Percentiles rank a stretch among this genome's conserved stretches.
Conservation (phyloP, 345 rosid genomes). For the Populus ilicifolia region DNA sequence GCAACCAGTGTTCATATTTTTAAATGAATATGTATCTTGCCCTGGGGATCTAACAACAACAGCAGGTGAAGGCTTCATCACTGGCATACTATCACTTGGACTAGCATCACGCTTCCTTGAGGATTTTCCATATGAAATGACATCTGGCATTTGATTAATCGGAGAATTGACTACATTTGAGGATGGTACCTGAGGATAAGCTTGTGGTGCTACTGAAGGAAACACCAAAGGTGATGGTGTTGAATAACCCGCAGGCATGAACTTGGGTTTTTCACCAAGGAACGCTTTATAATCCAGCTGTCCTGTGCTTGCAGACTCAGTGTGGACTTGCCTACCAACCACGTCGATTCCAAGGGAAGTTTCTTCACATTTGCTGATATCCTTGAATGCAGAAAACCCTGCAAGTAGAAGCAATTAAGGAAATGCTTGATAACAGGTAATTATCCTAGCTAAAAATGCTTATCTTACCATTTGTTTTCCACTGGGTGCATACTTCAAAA, state of each 20-base stretch:
- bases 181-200: slow-evolving; percentile 31
- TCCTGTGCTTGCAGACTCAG: slow-evolving; percentile 27
- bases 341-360: slow-evolving; percentile 25
- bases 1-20: slow-evolving; percentile 7
- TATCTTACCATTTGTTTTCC: neutral
- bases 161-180: slow-evolving; percentile 22
- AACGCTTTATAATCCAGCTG: slow-evolving; percentile 23
- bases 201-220: slow-evolving; percentile 32
- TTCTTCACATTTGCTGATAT: slow-evolving; percentile 32
- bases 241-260: slow-evolving; percentile 27
- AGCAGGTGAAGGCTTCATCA: slow-evolving; percentile 23
- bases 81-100: slow-evolving; percentile 11
- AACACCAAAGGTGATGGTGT: slow-evolving; percentile 29
- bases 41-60: slow-evolving; percentile 23
- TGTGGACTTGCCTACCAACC: slow-evolving; percentile 27
- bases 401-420: slow-evolving; percentile 18
- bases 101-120: slow-evolving; percentile 16
- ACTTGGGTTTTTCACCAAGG: slow-evolving; percentile 34
- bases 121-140: slow-evolving; percentile 22
- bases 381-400: slow-evolving; percentile 38
- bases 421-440: neutral
- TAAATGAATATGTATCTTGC: slow-evolving; percentile 6
- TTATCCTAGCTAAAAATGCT: neutral
- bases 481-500: neutral
- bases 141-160: slow-evolving; percentile 28